Percentiles rank a stretch among this genome's conserved stretches.
These are phyloP conservation scores for Pyrus bretschneideri DNA, from an alignment of 306 rosid species.

Conservation along the genomic window DNA sequence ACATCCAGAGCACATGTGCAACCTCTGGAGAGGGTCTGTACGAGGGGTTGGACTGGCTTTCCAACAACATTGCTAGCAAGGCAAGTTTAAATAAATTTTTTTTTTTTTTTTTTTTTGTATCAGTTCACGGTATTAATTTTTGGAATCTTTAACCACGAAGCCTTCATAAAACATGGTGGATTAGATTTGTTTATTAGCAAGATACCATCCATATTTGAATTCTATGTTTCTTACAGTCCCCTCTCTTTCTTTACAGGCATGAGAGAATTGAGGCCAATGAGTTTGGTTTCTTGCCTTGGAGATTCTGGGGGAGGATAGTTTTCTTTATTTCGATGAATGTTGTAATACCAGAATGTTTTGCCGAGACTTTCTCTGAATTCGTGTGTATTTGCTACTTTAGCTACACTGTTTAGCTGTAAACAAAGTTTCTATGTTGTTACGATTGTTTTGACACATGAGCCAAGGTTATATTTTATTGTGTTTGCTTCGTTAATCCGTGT, in stretches of 20 bases:
- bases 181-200: too few relatives aligned
- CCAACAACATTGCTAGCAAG: slow-evolving; percentile 94
- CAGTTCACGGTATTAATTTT: neutral
- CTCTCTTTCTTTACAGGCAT: slow-evolving; percentile 39
- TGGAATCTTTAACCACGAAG: neutral
- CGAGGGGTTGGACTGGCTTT: slow-evolving; percentile 93
- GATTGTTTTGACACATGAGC: slow-evolving; percentile 2
- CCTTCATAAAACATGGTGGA: neutral
- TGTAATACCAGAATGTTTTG: slow-evolving; percentile 46
- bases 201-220: neutral
- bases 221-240: slow-evolving; percentile 6
- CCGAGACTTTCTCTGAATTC: slow-evolving; percentile 29
- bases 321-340: slow-evolving; percentile 31
- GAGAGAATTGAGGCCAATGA: slow-evolving; percentile 16
- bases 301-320: slow-evolving; percentile 36
- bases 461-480: slow-evolving; percentile 15
- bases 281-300: slow-evolving; percentile 31
- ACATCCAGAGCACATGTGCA: slow-evolving; percentile 99
- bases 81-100: slow-evolving; percentile 23
- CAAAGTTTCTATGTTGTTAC: slow-evolving; percentile 22
- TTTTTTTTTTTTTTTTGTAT: neutral
- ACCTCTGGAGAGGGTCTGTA: slow-evolving; percentile 98
- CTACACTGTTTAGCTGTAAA: slow-evolving; percentile 52
- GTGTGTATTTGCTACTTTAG: slow-evolving; percentile 42
- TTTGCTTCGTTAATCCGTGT: slow-evolving; percentile 12